Percentiles rank a stretch among this genome's conserved stretches.
These are phyloP conservation scores for Calocybe gangraenosa DNA, from an alignment of 768 basidiomycete genomes.

Conservation along the genomic window DNA sequence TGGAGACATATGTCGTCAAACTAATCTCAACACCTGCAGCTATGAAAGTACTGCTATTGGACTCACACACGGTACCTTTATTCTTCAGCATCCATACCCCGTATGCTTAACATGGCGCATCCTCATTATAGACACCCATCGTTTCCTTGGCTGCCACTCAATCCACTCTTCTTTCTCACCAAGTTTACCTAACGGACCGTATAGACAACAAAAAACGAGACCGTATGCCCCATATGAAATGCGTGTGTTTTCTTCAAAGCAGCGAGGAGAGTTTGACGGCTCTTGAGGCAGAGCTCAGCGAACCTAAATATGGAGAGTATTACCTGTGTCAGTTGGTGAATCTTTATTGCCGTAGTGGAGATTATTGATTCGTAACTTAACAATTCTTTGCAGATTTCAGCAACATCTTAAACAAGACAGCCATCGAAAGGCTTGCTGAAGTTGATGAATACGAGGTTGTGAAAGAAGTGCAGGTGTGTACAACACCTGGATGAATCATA, in stretches of 20 bases:
- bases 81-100: neutral
- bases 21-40: slow-evolving; percentile 79
- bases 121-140: slow-evolving; percentile 73
- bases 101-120: slow-evolving; percentile 1
- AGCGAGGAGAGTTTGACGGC: slow-evolving; percentile 80
- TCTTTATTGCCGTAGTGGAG: slow-evolving; percentile 29
- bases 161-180: slow-evolving; percentile 87
- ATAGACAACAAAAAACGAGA: slow-evolving; percentile 94
- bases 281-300: slow-evolving; percentile 76
- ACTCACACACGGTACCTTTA: slow-evolving; percentile 68
- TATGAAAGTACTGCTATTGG: slow-evolving; percentile 95
- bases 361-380: slow-evolving; percentile 16
- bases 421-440: slow-evolving; percentile 90
- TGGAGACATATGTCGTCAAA: slow-evolving; percentile 90
- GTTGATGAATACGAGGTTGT: slow-evolving; percentile 97
- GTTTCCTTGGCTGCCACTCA: slow-evolving; percentile 94
- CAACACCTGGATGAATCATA: neutral
- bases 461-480: slow-evolving; percentile 86
- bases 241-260: slow-evolving; percentile 88
- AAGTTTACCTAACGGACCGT: slow-evolving; percentile 96
- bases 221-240: slow-evolving; percentile 94
- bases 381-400: slow-evolving; percentile 72
- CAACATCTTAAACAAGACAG: slow-evolving; percentile 83
- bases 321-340: slow-evolving; percentile 96
- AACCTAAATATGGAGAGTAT: slow-evolving; percentile 96